Conservation (phyloP, 495 filamentous ascomycete species). For the Umbilicaria muhlenbergii region DNA sequence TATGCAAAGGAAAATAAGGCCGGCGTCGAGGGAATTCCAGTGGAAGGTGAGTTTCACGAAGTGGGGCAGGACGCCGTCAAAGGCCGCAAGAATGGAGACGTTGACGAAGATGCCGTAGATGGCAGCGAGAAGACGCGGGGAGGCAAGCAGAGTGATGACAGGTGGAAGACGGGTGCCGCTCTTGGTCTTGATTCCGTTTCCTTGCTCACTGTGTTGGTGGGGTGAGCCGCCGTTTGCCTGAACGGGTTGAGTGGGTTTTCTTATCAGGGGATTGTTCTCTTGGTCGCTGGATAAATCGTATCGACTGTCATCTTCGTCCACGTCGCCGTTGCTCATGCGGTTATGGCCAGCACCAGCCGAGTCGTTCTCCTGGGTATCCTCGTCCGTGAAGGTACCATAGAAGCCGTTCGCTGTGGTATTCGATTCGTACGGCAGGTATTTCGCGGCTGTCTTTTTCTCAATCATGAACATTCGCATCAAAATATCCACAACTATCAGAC, state of each 20-base stretch:
- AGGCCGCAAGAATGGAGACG: slow-evolving; percentile 28
- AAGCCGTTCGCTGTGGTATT: slow-evolving; percentile 1
- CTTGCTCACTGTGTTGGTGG: not conserved
- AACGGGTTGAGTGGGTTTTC: not conserved
- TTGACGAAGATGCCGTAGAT: slow-evolving; percentile 31
- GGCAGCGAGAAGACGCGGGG: slow-evolving; percentile 26
- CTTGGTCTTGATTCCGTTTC: slow-evolving; percentile 3
- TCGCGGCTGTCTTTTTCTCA: slow-evolving; percentile 38
- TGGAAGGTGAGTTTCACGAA: slow-evolving; percentile 32
- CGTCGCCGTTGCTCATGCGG: slow-evolving; percentile 1
- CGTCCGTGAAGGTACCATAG: slow-evolving; percentile 9
- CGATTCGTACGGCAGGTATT: slow-evolving; percentile 26
- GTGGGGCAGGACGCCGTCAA: slow-evolving; percentile 33
- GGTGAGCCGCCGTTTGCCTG: not conserved
- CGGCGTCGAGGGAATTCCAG: slow-evolving; percentile 42
- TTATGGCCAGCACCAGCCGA: not conserved
- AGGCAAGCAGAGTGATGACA: slow-evolving; percentile 26
- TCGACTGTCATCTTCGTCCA: slow-evolving; percentile 4
- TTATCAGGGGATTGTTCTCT: slow-evolving; percentile 13
- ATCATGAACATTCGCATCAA: slow-evolving; percentile 41
- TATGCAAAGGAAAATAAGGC: slow-evolving; percentile 42
- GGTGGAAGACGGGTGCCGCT: slow-evolving; percentile 14
- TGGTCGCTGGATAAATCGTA: slow-evolving; percentile 6
- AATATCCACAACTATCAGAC: slow-evolving; percentile 39
- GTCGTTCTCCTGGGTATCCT: slow-evolving; percentile 1